phyloP scores from a whole-genome alignment of 495 filamentous ascomycete genomes.

The Durotheca rogersii region DNA sequence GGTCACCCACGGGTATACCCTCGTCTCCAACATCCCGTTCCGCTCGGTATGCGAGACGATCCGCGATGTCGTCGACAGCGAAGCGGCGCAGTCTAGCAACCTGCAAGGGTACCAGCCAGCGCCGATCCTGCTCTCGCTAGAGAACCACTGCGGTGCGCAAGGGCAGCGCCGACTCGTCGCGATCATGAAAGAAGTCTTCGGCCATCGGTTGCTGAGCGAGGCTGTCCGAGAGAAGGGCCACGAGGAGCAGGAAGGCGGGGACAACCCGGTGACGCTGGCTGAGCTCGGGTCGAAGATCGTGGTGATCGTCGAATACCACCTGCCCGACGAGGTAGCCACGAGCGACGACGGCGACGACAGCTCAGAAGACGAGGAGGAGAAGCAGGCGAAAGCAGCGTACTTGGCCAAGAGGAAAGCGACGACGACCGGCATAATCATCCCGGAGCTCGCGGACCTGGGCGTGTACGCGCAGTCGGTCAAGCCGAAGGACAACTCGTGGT shows the following conservation, averaged over 20 bases:
- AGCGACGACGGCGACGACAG: constrained; percentile 23
- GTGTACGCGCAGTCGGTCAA: constrained; percentile 60
- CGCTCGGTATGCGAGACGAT: constrained; percentile 54
- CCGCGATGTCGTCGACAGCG: constrained; percentile 49
- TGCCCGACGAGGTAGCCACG: constrained; percentile 45
- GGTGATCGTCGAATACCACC: constrained; percentile 57
- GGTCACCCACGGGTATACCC: constrained; percentile 57
- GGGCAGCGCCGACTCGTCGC: constrained; percentile 52
- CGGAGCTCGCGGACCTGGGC: constrained; percentile 55
- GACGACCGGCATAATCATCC: constrained; percentile 44
- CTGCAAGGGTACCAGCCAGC: constrained; percentile 40
- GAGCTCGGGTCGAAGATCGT: constrained; percentile 55
- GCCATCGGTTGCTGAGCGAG: constrained; percentile 49
- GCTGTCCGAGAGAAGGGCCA: constrained; percentile 47
- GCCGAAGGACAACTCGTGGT: constrained; percentile 55
- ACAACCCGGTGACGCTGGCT: constrained; percentile 44
- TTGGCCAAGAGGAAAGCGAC: constrained; percentile 42
- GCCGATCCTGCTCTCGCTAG: constrained; percentile 54
- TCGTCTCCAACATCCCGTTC: constrained; percentile 56
- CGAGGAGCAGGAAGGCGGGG: constrained; percentile 39
- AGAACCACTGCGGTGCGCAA: constrained; percentile 52
- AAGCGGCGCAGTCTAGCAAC: constrained; percentile 35
- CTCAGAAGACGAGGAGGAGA: constrained; percentile 44
- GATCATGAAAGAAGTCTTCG: constrained; percentile 58
- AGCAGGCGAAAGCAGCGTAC: constrained; percentile 41